These are phyloP conservation scores for Pisolithus thermaeus DNA, from an alignment of 1,284 basidiomycete genomes.

Conservation along the genomic window DNA sequence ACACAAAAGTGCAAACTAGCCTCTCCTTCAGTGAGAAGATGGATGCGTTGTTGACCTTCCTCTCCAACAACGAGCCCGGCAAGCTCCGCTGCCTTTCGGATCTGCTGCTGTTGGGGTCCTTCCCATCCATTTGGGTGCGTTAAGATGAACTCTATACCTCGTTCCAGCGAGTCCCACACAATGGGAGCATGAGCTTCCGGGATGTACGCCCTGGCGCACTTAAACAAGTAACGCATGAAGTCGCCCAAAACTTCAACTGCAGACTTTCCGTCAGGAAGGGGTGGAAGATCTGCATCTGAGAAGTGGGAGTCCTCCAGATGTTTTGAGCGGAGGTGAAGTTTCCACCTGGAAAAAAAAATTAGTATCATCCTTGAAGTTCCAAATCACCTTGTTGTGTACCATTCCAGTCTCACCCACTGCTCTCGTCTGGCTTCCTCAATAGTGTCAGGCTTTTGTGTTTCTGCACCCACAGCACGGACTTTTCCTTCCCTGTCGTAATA, in stretches of 20 bases:
- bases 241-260: slow-evolving; percentile 44
- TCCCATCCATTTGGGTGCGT: slow-evolving; percentile 41
- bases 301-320: slow-evolving; percentile 21
- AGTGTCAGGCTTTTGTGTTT: slow-evolving; percentile 35
- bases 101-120: slow-evolving; percentile 32
- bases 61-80: slow-evolving; percentile 23
- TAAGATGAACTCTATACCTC: slow-evolving; percentile 29
- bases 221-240: slow-evolving; percentile 43
- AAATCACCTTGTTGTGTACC: slow-evolving; percentile 29
- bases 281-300: slow-evolving; percentile 28
- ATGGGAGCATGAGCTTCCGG: slow-evolving; percentile 34
- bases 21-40: slow-evolving; percentile 45
- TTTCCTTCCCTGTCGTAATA: slow-evolving; percentile 42
- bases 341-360: slow-evolving; percentile 41
- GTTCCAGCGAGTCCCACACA: slow-evolving; percentile 30
- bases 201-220: slow-evolving; percentile 40
- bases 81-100: slow-evolving; percentile 31
- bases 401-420: slow-evolving; percentile 41
- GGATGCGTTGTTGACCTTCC: slow-evolving; percentile 29
- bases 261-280: slow-evolving; percentile 40
- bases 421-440: slow-evolving; percentile 36
- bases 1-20: slow-evolving; percentile 44
- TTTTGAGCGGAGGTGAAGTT: slow-evolving; percentile 43
- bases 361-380: not conserved
- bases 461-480: slow-evolving; percentile 44